phyloP scores from a whole-genome alignment of 2,329 filamentous ascomycete genomes.

The Rasamsonia emersonii region DNA sequence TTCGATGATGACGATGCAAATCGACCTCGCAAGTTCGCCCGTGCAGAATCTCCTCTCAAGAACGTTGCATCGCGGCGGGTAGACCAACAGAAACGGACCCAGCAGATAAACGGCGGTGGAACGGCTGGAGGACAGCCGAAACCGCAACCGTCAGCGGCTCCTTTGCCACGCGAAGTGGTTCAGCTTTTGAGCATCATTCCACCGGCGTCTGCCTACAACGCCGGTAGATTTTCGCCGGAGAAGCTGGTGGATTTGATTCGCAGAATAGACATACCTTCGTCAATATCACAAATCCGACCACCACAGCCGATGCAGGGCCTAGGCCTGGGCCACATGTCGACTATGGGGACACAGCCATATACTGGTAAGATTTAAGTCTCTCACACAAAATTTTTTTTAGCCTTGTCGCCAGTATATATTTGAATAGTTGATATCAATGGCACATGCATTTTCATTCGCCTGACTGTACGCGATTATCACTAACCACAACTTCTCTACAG shows the following conservation, averaged over 20 bases:
- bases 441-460: neutral
- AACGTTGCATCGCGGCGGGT: constrained; percentile 77
- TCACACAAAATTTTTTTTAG: neutral
- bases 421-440: neutral
- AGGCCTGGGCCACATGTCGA: constrained; percentile 13
- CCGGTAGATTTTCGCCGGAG: constrained; percentile 59
- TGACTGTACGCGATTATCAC: neutral
- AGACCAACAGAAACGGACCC: constrained; percentile 58
- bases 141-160: constrained; percentile 49
- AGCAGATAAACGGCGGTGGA: constrained; percentile 20
- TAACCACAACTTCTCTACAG: constrained; percentile 1
- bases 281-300: constrained; percentile 28
- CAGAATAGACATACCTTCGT: constrained; percentile 56
- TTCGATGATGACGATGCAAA: constrained; percentile 61
- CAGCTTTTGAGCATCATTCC: constrained; percentile 66
- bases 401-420: neutral
- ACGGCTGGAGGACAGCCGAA: constrained; percentile 32
- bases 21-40: constrained; percentile 74
- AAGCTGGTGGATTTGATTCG: constrained; percentile 67
- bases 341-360: constrained; percentile 20
- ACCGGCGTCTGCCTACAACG: constrained; percentile 61
- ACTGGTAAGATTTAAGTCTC: constrained; percentile 19
- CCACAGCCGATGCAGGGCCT: constrained; percentile 24
- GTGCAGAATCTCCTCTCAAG: constrained; percentile 89
- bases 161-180: constrained; percentile 61